Percentiles rank a stretch among this genome's conserved stretches.
phyloP scores from a whole-genome alignment of 306 rosid species.

The Mucuna pruriens region DNA sequence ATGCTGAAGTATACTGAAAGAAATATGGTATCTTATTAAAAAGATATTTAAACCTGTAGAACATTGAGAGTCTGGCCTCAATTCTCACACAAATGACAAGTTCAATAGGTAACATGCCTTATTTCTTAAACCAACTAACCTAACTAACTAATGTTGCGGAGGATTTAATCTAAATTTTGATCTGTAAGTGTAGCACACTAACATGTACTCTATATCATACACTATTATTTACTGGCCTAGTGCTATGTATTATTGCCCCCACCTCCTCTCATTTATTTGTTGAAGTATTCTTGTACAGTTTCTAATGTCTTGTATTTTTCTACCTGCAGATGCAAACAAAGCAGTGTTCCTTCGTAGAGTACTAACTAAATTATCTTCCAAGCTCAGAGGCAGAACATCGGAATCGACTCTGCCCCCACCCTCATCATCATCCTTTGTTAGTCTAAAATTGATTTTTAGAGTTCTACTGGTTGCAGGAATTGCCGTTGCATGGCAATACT shows the following conservation, averaged over 20 bases:
- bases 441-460: slow-evolving; percentile 57
- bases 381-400: slow-evolving; percentile 58
- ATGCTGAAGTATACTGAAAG: neutral
- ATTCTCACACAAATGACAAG: neutral
- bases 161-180: too few relatives aligned
- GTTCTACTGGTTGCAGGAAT: slow-evolving; percentile 67
- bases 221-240: neutral
- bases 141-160: too few relatives aligned
- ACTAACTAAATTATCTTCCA: slow-evolving; percentile 57
- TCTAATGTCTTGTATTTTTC: slow-evolving; percentile 31
- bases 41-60: neutral
- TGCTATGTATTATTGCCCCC: neutral
- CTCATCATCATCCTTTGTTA: slow-evolving; percentile 51
- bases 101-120: neutral
- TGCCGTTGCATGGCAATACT: slow-evolving; percentile 78
- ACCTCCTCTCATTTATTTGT: neutral
- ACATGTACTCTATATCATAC: neutral
- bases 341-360: slow-evolving; percentile 38
- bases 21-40: neutral
- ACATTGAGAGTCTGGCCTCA: neutral
- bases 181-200: too few relatives aligned
- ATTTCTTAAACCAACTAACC: neutral
- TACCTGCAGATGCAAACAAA: slow-evolving; percentile 60
- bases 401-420: slow-evolving; percentile 45
- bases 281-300: slow-evolving; percentile 6